phyloP scores from a whole-genome alignment of 208 protist genomes.

The Leishmania major region DNA sequence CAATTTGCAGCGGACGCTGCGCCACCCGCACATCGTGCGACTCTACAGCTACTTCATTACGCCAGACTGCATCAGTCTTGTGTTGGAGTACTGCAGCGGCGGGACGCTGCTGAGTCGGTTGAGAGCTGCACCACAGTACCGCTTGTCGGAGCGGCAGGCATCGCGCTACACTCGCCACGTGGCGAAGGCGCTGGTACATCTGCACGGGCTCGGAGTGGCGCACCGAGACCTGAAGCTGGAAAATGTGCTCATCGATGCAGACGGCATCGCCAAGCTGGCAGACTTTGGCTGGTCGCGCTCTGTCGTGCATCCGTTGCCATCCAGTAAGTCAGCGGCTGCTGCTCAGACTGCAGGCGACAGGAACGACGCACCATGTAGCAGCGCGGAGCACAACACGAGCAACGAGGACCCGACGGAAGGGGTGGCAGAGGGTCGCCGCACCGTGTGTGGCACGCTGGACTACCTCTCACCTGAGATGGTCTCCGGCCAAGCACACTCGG shows the following conservation, averaged over 20 bases:
- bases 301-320: constrained; percentile 20
- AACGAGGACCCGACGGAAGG: neutral
- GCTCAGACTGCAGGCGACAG: neutral
- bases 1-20: constrained; percentile 81
- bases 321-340: neutral
- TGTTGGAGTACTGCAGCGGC: constrained; percentile 73
- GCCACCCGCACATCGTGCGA: constrained; percentile 82
- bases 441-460: constrained; percentile 98
- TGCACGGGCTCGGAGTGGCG: constrained; percentile 74
- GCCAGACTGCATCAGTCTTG: constrained; percentile 44
- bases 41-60: constrained; percentile 85
- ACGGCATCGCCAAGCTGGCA: constrained; percentile 95
- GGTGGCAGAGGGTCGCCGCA: constrained; percentile 20
- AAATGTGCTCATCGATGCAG: constrained; percentile 82
- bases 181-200: constrained; percentile 61
- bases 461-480: constrained; percentile 99
- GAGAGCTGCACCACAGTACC: constrained; percentile 23
- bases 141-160: constrained; percentile 47
- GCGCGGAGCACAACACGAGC: neutral
- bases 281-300: constrained; percentile 98
- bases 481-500: constrained; percentile 46
- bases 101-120: constrained; percentile 68
- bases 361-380: neutral
- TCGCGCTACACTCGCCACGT: constrained; percentile 73
- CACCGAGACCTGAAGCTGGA: constrained; percentile 93